Conservation (phyloP, 495 filamentous ascomycete genomes). For the Copromyces sp. region DNA sequence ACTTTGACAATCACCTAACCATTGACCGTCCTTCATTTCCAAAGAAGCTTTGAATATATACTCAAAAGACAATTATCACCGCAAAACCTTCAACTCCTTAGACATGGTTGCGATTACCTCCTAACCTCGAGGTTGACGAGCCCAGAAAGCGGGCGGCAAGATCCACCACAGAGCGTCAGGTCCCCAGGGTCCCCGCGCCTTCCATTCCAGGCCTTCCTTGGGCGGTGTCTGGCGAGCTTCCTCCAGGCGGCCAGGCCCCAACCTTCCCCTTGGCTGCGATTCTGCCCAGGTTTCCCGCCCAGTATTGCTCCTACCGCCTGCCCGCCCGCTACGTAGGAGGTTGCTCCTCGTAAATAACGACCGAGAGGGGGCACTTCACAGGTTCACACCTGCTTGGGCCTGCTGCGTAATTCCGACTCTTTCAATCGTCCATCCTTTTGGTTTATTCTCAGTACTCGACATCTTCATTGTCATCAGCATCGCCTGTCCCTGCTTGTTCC, state of each 20-base stretch:
- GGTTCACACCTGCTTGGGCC: neutral
- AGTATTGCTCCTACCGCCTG: neutral
- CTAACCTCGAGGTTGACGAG: neutral
- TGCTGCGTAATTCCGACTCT: neutral
- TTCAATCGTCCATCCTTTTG: conserved; percentile 1
- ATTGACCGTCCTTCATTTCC: neutral
- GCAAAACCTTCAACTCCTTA: neutral
- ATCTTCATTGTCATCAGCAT: neutral
- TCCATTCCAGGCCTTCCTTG: neutral
- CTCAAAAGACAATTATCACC: neutral
- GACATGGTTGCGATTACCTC: neutral
- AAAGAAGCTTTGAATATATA: neutral
- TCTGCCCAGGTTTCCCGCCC: neutral
- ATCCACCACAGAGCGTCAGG: neutral
- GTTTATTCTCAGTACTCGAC: neutral
- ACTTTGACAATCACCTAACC: neutral
- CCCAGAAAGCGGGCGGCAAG: neutral
- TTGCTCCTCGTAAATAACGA: neutral
- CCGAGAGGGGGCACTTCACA: neutral
- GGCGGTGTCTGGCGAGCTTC: neutral
- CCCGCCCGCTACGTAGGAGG: neutral
- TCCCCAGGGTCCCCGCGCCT: neutral
- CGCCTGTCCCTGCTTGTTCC: neutral
- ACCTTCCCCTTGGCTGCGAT: neutral
- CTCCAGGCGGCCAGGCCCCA: neutral